Conservation (phyloP, 1,139 yeast genomes). For the Debaryomycetaceae sp. region DNA sequence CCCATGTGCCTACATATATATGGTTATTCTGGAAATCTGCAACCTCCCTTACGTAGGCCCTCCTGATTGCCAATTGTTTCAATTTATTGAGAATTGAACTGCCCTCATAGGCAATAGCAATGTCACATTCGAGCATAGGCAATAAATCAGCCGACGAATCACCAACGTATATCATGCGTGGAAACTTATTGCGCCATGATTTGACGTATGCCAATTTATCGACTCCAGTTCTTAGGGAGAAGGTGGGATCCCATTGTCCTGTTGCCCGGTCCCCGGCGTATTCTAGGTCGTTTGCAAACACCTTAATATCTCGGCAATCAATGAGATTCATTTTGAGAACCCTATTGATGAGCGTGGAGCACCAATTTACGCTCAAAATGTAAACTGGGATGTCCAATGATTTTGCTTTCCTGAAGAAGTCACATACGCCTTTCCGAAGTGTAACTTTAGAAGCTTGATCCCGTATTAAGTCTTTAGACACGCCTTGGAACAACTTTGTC, state of each 20-base stretch:
- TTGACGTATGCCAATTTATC: conserved; percentile 44
- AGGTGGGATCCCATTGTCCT: conserved; percentile 27
- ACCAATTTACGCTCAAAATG: conserved; percentile 67
- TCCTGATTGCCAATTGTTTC: conserved; percentile 2
- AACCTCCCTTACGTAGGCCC: neutral
- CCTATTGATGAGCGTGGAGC: conserved; percentile 44
- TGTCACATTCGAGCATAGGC: conserved; percentile 46
- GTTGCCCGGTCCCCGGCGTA: conserved; percentile 35
- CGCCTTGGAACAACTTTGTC: conserved; percentile 42
- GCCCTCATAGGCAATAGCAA: conserved; percentile 47
- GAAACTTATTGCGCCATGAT: conserved; percentile 13
- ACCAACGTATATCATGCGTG: conserved; percentile 49
- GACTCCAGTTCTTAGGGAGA: conserved; percentile 48
- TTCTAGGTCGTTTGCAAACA: conserved; percentile 51
- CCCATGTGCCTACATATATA: conserved; percentile 13
- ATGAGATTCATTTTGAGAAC: conserved; percentile 34
- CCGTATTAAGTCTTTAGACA: conserved; percentile 28
- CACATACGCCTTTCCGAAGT: conserved; percentile 42
- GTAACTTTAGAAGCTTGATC: conserved; percentile 33
- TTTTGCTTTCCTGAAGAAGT: conserved; percentile 26
- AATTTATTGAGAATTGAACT: conserved; percentile 15
- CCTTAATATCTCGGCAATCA: conserved; percentile 15
- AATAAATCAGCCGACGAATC: conserved; percentile 65
- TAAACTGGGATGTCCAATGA: conserved; percentile 31
- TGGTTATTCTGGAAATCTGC: neutral